A percentile compares a stretch with the other conserved stretches of the same genome.
phyloP scores from a whole-genome alignment of 148 eudicot genomes.

The Oxyria digyna region DNA sequence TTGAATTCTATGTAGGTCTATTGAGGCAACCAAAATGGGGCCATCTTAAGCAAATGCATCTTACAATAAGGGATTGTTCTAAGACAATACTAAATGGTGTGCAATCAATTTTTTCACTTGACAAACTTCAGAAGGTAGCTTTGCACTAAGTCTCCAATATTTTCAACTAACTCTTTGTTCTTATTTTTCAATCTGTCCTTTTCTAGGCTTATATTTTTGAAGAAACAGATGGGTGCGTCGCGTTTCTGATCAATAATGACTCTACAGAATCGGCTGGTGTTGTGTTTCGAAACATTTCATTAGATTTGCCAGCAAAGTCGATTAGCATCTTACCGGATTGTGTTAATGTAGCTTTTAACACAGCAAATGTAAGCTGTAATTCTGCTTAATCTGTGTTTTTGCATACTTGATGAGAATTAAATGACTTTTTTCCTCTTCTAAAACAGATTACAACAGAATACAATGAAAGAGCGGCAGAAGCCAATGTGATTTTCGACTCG shows the following conservation, averaged over 20 bases:
- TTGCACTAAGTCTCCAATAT: neutral
- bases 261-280: slow-evolving; percentile 12
- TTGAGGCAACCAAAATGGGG: slow-evolving; percentile 61
- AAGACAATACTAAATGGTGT: slow-evolving; percentile 30
- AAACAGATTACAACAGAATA: slow-evolving; percentile 22
- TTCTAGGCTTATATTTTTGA: slow-evolving; percentile 34
- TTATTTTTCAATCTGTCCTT: neutral
- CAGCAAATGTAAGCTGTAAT: slow-evolving; percentile 20
- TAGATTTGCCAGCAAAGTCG: slow-evolving; percentile 33
- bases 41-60: slow-evolving; percentile 43
- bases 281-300: slow-evolving; percentile 30
- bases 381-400: neutral
- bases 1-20: slow-evolving; percentile 21
- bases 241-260: slow-evolving; percentile 37
- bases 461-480: slow-evolving; percentile 19
- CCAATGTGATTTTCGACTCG: slow-evolving; percentile 15
- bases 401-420: neutral
- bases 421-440: neutral
- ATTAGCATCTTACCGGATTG: slow-evolving; percentile 44
- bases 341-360: slow-evolving; percentile 24
- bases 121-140: slow-evolving; percentile 27
- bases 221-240: slow-evolving; percentile 25
- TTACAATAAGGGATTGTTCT: slow-evolving; percentile 28
- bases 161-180: neutral
- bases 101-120: slow-evolving; percentile 22